phyloP scores from a whole-genome alignment of 1,284 basidiomycete genomes.

The Ceratobasidium sp. region DNA sequence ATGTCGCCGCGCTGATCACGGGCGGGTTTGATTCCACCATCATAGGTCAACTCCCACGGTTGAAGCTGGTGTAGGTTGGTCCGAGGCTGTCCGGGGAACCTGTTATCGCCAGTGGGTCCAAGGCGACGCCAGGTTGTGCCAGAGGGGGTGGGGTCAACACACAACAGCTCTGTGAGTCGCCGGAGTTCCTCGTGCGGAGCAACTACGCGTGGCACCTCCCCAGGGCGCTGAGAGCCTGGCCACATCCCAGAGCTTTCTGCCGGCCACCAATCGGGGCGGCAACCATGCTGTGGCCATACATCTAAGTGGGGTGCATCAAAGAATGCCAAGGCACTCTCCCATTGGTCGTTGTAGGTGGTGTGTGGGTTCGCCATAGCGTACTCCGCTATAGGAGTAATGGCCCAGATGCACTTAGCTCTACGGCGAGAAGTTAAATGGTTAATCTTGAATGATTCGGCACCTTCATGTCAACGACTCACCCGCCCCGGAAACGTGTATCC shows the following conservation, averaged over 20 bases:
- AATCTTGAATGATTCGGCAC: background rate
- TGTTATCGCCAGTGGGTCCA: constrained; percentile 1
- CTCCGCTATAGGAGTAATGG: constrained; percentile 4
- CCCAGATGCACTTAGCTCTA: constrained; percentile 2
- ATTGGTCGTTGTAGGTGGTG: background rate
- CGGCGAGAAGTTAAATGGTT: background rate
- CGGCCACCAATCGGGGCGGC: constrained; percentile 14
- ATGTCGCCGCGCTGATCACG: too few relatives aligned
- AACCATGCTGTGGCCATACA: constrained; percentile 5
- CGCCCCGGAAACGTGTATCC: constrained; percentile 8
- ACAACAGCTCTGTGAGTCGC: background rate
- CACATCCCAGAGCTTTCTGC: background rate
- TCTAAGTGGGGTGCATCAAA: background rate
- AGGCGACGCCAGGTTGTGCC: constrained; percentile 2
- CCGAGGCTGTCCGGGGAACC: background rate
- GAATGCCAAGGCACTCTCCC: background rate
- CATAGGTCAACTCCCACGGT: background rate
- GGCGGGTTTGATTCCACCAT: constrained; percentile 6
- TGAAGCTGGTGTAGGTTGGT: background rate
- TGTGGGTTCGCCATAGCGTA: constrained; percentile 7
- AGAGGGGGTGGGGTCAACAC: background rate
- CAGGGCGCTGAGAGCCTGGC: background rate
- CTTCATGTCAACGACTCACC: too few relatives aligned
- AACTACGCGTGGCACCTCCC: background rate
- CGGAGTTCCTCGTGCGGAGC: background rate